Base-by-base conservation (phyloP, 176 grass and related monocot genomes). In the Musa itinerans region DNA sequence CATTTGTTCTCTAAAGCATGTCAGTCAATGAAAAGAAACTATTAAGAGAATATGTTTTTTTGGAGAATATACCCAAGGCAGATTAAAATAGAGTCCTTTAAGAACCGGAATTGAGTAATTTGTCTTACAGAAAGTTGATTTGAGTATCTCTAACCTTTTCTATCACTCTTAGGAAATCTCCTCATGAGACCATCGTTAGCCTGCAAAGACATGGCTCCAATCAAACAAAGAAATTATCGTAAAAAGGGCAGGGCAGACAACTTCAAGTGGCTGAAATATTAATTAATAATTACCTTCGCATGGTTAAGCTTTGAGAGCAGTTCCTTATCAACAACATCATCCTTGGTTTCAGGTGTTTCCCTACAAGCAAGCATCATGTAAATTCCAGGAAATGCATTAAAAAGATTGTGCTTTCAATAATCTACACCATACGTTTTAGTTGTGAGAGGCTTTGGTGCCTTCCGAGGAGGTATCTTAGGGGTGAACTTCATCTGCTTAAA, bases 301-400 rank as follows among this genome's bases (percentile, higher is more conserved):
- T 68, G 78, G 59, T 84, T 90, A 54, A 90, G 81, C 65, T 84
- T 90, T 72, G 68, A 79, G 57, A 87, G 65, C 10, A 90, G 68
- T 68, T 86, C 88, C 49, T 87, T 87, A 50, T 79, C 72, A 2
- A 82, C 7, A 1, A 20, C 52, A 57, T 90, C 84, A 73, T 90
- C 88, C 76, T 90, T 90, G 52, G 48, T 79, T 52, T 87, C 84
- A 73, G 77, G 6, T 43, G 73, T 81, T 27, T 90, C 84, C 75
- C 84, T 90, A 77, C 13, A 66, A 58, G 67, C 53, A 81, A 74
- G 16, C 15, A 76, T 21, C 8, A 11, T 12, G 54, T 53, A 9
- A 61, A 71, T 76, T 52, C 48, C 56, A 19, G 27, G 50, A 72
- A 63, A 27, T 8, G 75, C 4, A 43, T 43, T 6, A 78, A 29